These are phyloP conservation scores for Picochlorum sp. DNA, from an alignment of 139 green algal species.

Conservation along the genomic window DNA sequence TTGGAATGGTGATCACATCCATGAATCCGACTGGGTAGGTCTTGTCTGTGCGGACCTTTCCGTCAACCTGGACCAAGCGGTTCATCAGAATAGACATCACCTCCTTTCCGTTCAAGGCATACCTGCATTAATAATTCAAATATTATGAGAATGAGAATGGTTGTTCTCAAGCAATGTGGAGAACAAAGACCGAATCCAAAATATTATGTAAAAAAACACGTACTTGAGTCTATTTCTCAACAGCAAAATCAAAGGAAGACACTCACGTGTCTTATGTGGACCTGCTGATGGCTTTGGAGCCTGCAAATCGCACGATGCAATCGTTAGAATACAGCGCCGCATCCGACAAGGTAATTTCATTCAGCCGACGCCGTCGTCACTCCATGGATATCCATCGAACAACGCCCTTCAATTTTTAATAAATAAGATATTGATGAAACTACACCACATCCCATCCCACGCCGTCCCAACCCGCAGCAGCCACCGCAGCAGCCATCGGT, in stretches of 20 bases:
- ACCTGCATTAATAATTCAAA: conserved; percentile 49
- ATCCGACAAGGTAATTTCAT: background rate
- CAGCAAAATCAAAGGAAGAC: conserved; percentile 92
- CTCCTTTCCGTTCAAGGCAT: conserved; percentile 95
- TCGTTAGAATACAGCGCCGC: background rate
- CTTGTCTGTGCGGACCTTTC: conserved; percentile 92
- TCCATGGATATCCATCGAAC: background rate
- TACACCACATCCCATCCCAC: background rate
- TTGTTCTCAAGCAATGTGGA: too few relatives aligned
- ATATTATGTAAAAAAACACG: conserved; percentile 4
- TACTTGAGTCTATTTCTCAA: conserved; percentile 98
- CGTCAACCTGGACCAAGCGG: conserved; percentile 92
- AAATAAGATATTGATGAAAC: background rate
- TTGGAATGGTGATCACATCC: conserved; percentile 94
- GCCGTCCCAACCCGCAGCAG: conserved; percentile 4
- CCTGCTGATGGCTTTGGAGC: conserved; percentile 93
- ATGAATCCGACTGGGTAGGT: conserved; percentile 97
- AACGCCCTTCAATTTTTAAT: background rate
- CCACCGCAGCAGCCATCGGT: conserved; percentile 8
- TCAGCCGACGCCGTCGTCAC: background rate
- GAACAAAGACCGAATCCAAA: too few relatives aligned
- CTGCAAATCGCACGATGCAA: conserved; percentile 38
- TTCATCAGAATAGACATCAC: conserved; percentile 96
- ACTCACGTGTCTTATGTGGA: conserved; percentile 97
- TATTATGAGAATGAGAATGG: too few relatives aligned